These are phyloP conservation scores for Phytophthora fragariae DNA, from an alignment of 352 stramenopile genomes.

Conservation along the genomic window DNA sequence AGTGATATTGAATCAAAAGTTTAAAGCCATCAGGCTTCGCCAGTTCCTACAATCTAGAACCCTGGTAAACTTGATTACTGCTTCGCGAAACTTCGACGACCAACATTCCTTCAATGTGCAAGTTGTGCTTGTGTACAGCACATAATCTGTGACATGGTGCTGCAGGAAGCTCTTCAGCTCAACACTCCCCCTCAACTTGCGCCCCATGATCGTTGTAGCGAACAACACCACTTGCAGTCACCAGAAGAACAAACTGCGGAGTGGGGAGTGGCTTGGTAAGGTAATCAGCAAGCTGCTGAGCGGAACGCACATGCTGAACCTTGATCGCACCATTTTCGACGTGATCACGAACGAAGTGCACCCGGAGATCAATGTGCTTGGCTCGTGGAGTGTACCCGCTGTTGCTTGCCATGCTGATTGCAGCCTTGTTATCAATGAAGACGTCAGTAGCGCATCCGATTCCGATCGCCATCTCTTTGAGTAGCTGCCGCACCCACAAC, in stretches of 20 bases:
- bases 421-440: constrained; percentile 21
- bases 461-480: constrained; percentile 3
- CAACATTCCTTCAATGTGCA: background rate
- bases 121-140: background rate
- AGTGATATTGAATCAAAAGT: background rate
- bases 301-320: constrained; percentile 1
- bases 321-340: background rate
- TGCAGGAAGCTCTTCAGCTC: background rate
- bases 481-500: constrained; percentile 7
- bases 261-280: constrained; percentile 12
- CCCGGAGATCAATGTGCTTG: constrained; percentile 21
- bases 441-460: background rate
- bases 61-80: background rate
- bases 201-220: background rate
- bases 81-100: background rate
- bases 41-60: background rate
- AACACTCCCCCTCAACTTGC: constrained; percentile 22
- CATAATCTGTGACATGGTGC: background rate
- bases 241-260: constrained; percentile 1
- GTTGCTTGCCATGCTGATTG: constrained; percentile 17
- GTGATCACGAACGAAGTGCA: constrained; percentile 22
- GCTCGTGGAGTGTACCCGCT: constrained; percentile 5
- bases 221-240: constrained; percentile 7
- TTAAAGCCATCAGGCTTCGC: background rate
- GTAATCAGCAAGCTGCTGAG: constrained; percentile 9